Evolutionary conservation across 2,329 filamentous ascomycete genomes (phyloP).

Genomic region (Diplodia scrobiculata): DNA sequence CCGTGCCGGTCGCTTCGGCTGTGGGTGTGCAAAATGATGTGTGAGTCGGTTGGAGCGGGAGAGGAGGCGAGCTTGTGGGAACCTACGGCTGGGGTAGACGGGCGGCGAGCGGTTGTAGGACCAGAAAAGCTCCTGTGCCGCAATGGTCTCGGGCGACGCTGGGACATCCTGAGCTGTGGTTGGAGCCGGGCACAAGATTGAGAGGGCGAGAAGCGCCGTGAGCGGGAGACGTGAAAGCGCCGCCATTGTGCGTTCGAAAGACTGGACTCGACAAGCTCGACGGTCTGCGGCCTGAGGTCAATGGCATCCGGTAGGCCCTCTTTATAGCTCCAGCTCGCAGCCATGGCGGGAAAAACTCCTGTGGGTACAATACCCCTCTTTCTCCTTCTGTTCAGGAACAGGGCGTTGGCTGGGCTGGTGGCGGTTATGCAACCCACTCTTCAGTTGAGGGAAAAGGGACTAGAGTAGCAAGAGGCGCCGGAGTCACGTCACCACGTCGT

Average conservation of each 20-base stretch:
- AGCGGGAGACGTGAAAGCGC: background rate
- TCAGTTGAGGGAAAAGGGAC: background rate
- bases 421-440: background rate
- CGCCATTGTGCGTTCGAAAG: background rate
- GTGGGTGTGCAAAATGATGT: background rate
- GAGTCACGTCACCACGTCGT: conserved; percentile 1
- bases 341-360: background rate
- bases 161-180: background rate
- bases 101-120: conserved; percentile 7
- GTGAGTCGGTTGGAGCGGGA: background rate
- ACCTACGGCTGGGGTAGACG: conserved; percentile 18
- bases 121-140: conserved; percentile 5
- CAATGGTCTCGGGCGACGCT: background rate
- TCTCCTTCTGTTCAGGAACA: background rate
- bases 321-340: background rate
- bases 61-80: too few relatives aligned
- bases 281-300: background rate
- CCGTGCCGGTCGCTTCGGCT: conserved; percentile 9
- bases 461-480: background rate
- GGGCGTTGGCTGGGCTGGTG: too few relatives aligned
- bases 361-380: conserved; percentile 5
- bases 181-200: background rate
- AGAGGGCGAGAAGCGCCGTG: background rate
- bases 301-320: background rate
- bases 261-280: background rate